Conservation (phyloP, 164 flowering plant species). For the Tetracentron sinense region DNA sequence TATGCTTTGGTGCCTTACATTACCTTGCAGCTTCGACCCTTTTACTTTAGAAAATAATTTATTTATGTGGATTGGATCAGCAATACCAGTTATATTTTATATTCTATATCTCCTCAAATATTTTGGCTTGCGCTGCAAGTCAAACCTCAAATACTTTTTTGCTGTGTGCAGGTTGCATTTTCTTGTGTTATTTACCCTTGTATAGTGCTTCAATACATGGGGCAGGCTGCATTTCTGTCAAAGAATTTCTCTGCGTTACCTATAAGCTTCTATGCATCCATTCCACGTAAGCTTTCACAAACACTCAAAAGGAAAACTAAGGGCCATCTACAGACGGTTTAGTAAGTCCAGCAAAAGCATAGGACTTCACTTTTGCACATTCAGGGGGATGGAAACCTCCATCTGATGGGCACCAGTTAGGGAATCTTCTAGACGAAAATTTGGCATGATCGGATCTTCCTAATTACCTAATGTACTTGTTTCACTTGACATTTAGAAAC, state of each 20-base stretch:
- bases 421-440: neutral
- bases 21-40: neutral
- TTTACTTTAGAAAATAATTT: too few species aligned
- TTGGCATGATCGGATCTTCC: neutral
- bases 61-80: neutral
- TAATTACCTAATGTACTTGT: neutral
- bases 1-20: too few species aligned
- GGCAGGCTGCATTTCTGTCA: constrained; percentile 76
- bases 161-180: constrained; percentile 50
- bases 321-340: neutral
- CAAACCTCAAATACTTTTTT: neutral
- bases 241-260: constrained; percentile 42
- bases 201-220: constrained; percentile 74
- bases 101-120: neutral
- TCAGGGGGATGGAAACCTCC: neutral
- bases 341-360: neutral
- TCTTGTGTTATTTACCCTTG: constrained; percentile 54
- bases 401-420: neutral
- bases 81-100: neutral
- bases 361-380: neutral
- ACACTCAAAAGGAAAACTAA: neutral
- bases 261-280: constrained; percentile 54
- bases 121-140: neutral
- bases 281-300: constrained; percentile 45
- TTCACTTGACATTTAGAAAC: neutral